Evolutionary conservation across 306 rosid genomes (phyloP), one percentile per base, ranked within the genome.

Genomic region (Chamaecrista fasciculata): DNA sequence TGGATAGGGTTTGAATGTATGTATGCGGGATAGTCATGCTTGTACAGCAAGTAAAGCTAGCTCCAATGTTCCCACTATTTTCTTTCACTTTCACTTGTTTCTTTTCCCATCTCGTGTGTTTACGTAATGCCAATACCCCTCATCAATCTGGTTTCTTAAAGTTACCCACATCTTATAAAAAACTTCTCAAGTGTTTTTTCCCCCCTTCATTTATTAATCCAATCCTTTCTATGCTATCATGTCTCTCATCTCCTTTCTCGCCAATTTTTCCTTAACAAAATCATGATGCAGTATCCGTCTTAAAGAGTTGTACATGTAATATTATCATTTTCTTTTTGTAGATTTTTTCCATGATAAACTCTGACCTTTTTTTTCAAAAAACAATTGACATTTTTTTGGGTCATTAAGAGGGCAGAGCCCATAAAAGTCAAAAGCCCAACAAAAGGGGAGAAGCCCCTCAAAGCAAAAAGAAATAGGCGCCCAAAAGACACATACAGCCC

Each of bases 21-120:
- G 49, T 43, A 70, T 33, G 26, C 51, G 37, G 16, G 56, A 19
- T 15, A 24, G 39, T 23, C 25, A 64, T 71, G 69, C 68, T 65
- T 71, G 16, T 37, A 26, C 15, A 49, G 34, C 69, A 56, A 70
- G 73, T 20, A 71, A 70, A 55, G 62, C 6, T 19, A n/a, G n/a
- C n/a, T 12, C 46, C 37, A 20, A 39, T 9, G 4, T 65, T 31
- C 12, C 5, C 12, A 11, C 16, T 18, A 49, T 48, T 6, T 42
- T 70, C 11, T 55, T 72, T 15, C 69, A 44, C 39, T 33, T 59
- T 34, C 11, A 5, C 1, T 59, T 44, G 29, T 43, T 31, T 52
- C 36, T 43, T 65, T 61, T 19, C 59, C 26, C 66, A 42, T 19
- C 34, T 9, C 26, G 21, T 21, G 11, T 4, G 9, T 3, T 11